Conservation (phyloP, 202 grass and related monocot genomes). For the Carex sylvatica region DNA sequence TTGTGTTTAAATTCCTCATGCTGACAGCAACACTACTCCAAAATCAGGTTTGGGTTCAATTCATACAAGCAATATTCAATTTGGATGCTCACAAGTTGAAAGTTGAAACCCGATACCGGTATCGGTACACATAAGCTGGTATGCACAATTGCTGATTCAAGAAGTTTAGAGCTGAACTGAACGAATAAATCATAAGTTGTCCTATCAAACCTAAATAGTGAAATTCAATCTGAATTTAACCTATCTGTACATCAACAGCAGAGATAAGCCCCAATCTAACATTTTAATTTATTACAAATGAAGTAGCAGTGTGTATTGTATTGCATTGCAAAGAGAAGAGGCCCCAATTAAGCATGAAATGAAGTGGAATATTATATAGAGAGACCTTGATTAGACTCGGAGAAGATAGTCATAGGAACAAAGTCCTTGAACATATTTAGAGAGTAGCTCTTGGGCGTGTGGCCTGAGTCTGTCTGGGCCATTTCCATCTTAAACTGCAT, state of each 20-base stretch:
- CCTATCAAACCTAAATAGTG: neutral
- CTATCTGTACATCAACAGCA: neutral
- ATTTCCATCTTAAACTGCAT: slow-evolving; percentile 98
- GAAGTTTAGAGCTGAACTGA: neutral
- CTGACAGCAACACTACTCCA: neutral
- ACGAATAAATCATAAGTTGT: neutral
- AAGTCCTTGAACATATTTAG: slow-evolving; percentile 97
- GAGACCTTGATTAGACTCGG: slow-evolving; percentile 78
- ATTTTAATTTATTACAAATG: neutral
- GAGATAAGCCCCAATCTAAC: neutral
- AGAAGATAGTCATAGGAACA: slow-evolving; percentile 82
- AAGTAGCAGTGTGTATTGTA: neutral
- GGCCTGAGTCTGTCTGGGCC: slow-evolving; percentile 54
- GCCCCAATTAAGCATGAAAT: neutral
- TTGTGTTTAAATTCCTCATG: neutral
- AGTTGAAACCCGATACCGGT: neutral
- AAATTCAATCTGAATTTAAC: neutral
- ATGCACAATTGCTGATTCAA: neutral
- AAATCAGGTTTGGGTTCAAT: neutral
- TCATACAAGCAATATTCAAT: neutral
- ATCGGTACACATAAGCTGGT: neutral
- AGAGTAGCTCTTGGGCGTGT: slow-evolving; percentile 90
- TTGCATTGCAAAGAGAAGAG: neutral
- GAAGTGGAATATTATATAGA: neutral
- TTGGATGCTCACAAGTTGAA: neutral